These are phyloP conservation scores for Gautieria morchelliformis DNA, from an alignment of 768 basidiomycete genomes.

Conservation along the genomic window DNA sequence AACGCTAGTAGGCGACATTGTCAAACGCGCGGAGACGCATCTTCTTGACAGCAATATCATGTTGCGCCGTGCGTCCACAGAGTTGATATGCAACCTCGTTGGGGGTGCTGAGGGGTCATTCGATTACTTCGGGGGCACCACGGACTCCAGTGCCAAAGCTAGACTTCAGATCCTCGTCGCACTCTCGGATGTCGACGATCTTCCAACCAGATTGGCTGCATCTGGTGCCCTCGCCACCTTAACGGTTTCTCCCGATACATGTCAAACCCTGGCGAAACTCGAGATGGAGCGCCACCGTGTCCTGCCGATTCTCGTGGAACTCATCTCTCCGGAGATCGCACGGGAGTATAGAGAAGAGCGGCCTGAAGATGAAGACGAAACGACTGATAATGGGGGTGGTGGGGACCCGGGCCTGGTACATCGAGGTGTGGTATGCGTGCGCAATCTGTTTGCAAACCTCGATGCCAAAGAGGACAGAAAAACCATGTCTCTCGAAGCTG, in stretches of 20 bases:
- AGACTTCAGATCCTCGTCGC: constrained; percentile 79
- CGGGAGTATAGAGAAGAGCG: constrained; percentile 24
- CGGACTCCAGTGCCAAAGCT: constrained; percentile 32
- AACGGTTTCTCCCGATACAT: constrained; percentile 51
- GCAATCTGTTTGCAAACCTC: constrained; percentile 49
- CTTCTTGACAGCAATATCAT: constrained; percentile 77
- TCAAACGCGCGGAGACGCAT: constrained; percentile 60
- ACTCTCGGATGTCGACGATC: constrained; percentile 78
- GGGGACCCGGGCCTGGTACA: constrained; percentile 59
- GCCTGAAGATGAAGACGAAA: constrained; percentile 24
- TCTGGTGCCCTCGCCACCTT: constrained; percentile 83
- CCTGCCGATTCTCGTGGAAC: constrained; percentile 53
- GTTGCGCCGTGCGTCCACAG: constrained; percentile 78
- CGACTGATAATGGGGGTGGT: constrained; percentile 14
- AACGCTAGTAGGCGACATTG: constrained; percentile 27
- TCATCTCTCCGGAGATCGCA: constrained; percentile 50
- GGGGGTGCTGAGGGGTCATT: constrained; percentile 69
- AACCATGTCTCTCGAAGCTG: constrained; percentile 41
- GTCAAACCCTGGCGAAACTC: constrained; percentile 49
- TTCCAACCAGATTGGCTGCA: constrained; percentile 79
- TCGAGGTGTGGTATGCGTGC: constrained; percentile 67
- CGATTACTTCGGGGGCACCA: constrained; percentile 51
- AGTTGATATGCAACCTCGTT: constrained; percentile 88
- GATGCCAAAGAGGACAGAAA: constrained; percentile 29
- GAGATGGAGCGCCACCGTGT: constrained; percentile 56